These are phyloP conservation scores for Incumbomyces delicatus DNA, from an alignment of 2,329 filamentous ascomycete genomes.

Conservation along the genomic window DNA sequence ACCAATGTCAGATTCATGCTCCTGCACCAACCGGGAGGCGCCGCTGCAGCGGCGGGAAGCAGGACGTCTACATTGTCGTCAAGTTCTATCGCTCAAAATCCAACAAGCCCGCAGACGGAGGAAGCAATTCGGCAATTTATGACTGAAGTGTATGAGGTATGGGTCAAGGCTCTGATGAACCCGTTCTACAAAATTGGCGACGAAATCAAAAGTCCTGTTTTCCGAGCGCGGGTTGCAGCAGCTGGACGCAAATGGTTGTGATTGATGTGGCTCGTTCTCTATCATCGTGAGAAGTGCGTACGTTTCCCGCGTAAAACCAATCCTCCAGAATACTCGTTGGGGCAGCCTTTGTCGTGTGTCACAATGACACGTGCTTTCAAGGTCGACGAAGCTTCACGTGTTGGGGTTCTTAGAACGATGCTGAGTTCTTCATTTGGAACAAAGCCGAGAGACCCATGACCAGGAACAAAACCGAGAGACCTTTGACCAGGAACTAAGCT, in stretches of 20 bases:
- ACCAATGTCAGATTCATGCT: constrained; percentile 91
- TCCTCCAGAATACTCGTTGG: too few species aligned
- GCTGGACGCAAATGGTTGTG: constrained; percentile 88
- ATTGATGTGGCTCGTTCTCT: constrained; percentile 15
- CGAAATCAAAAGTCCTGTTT: constrained; percentile 77
- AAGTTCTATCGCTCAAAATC: constrained; percentile 71
- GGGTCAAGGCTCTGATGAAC: constrained; percentile 94
- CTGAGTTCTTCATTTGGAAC: neutral
- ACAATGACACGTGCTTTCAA: too few species aligned
- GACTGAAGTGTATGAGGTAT: constrained; percentile 88
- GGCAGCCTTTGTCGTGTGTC: too few species aligned
- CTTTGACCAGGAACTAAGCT: neutral
- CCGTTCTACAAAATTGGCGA: constrained; percentile 85
- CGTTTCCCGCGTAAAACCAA: too few species aligned
- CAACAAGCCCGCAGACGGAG: constrained; percentile 80
- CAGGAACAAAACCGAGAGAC: neutral
- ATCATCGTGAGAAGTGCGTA: too few species aligned
- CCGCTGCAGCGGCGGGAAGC: constrained; percentile 22
- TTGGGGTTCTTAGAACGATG: neutral
- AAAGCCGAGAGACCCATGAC: neutral
- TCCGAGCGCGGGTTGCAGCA: constrained; percentile 68
- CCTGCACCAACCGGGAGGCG: constrained; percentile 65
- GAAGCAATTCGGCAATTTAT: constrained; percentile 95
- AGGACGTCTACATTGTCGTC: constrained; percentile 35
- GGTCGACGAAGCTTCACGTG: too few species aligned